Percentiles rank a stretch among this genome's conserved stretches.
phyloP scores from a whole-genome alignment of 2,329 filamentous ascomycete species.

The Rutstroemia sp. region DNA sequence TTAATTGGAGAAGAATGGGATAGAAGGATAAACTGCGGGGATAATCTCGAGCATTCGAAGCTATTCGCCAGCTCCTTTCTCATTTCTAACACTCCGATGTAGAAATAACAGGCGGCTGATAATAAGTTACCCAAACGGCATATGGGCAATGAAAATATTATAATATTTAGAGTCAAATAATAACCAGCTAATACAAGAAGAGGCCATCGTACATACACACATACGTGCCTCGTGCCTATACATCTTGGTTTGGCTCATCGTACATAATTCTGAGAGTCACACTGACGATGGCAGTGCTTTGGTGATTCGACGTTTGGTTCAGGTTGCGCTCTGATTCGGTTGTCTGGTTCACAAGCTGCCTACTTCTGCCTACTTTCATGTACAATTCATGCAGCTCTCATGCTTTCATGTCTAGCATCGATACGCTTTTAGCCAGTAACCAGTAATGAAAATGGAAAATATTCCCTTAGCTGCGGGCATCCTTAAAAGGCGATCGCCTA shows the following conservation, averaged over 20 bases:
- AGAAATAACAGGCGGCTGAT: too few relatives aligned
- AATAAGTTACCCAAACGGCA: too few relatives aligned
- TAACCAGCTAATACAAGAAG: too few relatives aligned
- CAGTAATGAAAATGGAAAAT: not conserved
- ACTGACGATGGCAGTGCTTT: not conserved
- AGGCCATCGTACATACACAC: too few relatives aligned
- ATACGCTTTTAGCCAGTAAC: too few relatives aligned
- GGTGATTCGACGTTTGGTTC: not conserved
- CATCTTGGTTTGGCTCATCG: not conserved
- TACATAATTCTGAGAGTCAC: slow-evolving; percentile 3
- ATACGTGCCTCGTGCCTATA: not conserved
- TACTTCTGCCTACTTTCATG: slow-evolving; percentile 1
- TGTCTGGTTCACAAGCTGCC: slow-evolving; percentile 2
- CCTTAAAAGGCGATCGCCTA: not conserved
- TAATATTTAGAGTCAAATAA: too few relatives aligned
- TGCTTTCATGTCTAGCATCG: not conserved
- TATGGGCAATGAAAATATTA: too few relatives aligned
- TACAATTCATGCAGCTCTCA: not conserved
- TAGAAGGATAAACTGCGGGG: too few relatives aligned
- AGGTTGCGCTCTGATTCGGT: not conserved
- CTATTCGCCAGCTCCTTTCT: too few relatives aligned
- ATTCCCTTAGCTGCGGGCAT: not conserved
- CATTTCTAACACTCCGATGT: too few relatives aligned
- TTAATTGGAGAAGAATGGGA: not conserved
- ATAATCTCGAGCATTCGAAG: too few relatives aligned